Base-by-base conservation (phyloP, 768 basidiomycete species). In the Serendipita sp. region DNA sequence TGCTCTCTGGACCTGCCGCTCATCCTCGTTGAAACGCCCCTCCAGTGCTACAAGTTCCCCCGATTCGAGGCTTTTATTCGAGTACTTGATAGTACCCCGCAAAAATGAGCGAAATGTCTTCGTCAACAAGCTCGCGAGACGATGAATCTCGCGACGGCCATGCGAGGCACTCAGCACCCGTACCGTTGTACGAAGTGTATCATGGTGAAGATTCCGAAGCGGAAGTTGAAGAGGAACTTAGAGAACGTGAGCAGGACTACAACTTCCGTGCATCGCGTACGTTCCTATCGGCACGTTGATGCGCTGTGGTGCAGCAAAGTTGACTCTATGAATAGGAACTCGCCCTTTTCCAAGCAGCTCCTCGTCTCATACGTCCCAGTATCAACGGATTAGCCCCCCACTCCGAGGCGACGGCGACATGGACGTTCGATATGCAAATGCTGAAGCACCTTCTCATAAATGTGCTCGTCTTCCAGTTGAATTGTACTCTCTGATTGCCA, bases 151-250 rank as follows among this genome's bases (percentile, higher is more conserved):
- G 40, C 40, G 8, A 8, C 16, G 31, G 55, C 55, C 4, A 34
- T 8, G 27, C 27, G 16, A 18, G 55, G 55, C 33, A 60, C 29
- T 60, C 55, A 34, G 16, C 34, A 37, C 55, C 55, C 29, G 36
- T 10, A 10, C 23, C 52, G 52, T 13, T 60, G 27, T 60, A 60
- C 55, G 55, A 60, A 31, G 27, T n/a, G 8, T 60, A 60, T n/a
- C 55, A 60, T 60, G 55, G 55, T 34, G 55, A 60, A n/a, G 55
- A 60, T 60, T 60, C 55, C 10, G 55, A 60, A 60, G 16, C 23
- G n/a, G 55, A 60, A 29, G 55, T 60, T n/a, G 55, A 60, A 33
- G 55, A 60, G 18, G 55, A 60, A 34, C 29, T 60, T 11, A 3
- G 55, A 37, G 55, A 60, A 60, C 55, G 55, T n/a, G 55, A 60